Conservation (phyloP, 1,139 yeast genomes). For the Suhomyces choctaworum region DNA sequence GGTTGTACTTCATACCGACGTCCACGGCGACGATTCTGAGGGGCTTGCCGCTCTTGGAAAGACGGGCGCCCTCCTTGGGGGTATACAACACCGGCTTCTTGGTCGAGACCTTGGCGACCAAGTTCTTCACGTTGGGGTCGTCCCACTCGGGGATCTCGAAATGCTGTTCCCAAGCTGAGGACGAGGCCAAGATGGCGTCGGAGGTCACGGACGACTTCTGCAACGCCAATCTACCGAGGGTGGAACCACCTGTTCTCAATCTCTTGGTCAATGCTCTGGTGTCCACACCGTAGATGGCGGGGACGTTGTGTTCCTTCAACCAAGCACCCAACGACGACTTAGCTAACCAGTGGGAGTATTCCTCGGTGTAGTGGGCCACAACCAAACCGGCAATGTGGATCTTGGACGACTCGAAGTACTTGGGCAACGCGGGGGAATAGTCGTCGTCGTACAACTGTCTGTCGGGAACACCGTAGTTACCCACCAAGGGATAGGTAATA, state of each 20-base stretch:
- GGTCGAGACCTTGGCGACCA: slow-evolving; percentile 88
- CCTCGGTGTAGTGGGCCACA: slow-evolving; percentile 96
- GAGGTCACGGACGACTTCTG: slow-evolving; percentile 50
- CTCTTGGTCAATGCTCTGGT: slow-evolving; percentile 93
- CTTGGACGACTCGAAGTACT: slow-evolving; percentile 85
- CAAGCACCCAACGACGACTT: slow-evolving; percentile 89
- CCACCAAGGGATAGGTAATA: slow-evolving; percentile 94
- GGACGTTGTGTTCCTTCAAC: slow-evolving; percentile 88
- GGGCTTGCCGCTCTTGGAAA: slow-evolving; percentile 70
- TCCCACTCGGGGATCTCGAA: slow-evolving; percentile 85
- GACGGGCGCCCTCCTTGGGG: slow-evolving; percentile 48
- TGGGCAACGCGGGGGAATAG: slow-evolving; percentile 73
- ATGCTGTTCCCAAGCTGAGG: slow-evolving; percentile 54
- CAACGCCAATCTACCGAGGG: slow-evolving; percentile 79
- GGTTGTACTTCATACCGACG: slow-evolving; percentile 98
- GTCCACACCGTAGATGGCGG: slow-evolving; percentile 97
- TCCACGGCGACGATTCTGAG: slow-evolving; percentile 87
- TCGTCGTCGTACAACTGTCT: slow-evolving; percentile 72
- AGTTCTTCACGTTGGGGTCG: slow-evolving; percentile 88
- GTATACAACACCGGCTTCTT: slow-evolving; percentile 73
- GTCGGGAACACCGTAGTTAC: slow-evolving; percentile 99
- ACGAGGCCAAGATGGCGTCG: slow-evolving; percentile 37
- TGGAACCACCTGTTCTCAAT: slow-evolving; percentile 89
- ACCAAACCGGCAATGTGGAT: slow-evolving; percentile 97
- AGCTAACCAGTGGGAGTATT: slow-evolving; percentile 92